Evolutionary conservation across 441 rosid genomes (phyloP), one percentile per base, ranked within the genome.

Genomic region (Arabidopsis lyrata): DNA sequence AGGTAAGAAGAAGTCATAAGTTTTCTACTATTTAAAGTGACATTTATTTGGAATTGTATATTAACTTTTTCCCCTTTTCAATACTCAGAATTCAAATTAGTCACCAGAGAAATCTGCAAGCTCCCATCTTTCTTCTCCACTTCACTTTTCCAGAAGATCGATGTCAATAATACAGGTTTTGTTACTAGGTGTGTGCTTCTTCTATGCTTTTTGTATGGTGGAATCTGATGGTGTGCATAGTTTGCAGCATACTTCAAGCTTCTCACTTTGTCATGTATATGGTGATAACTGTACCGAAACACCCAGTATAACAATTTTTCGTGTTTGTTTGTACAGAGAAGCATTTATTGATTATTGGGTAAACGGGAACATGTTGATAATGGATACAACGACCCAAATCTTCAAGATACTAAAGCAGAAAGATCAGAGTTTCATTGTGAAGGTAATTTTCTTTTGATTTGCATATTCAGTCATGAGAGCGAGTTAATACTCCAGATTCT

Each of bases 61-160:
- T 56, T 75, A 55, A 71, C 57, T 35, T 39, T 58, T 2, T 49
- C 24, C 22, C 32, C 7, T 60, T 73, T 71, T 77, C 77, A 32
- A 66, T 56, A 68, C 52, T 45, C 82, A 96, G 99, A 93, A 77
- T 93, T 96, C 75, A 93, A 90, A 83, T 70, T 88, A 61, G 88
- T 96, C 57, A 89, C 99, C 9, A 84, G 84, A 78, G 99, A 96
- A 78, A 87, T 96, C 70, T 96, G 98, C 96, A 93, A 91, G 87
- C 86, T 96, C 66, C 99, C 99, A 31, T 88, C 97, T 58, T 96
- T 89, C 86, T 90, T 96, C 81, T 96, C 97, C 66, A 70, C 88
- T 0, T 79, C 80, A 45, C 92, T 96, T 61, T 93, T 96, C 82
- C 85, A 68, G 75, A 91, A 83, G 87, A 91, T 96, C 70, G 98